phyloP scores from a whole-genome alignment of 2,329 filamentous ascomycete genomes.

The Rhynchosporium secalis region DNA sequence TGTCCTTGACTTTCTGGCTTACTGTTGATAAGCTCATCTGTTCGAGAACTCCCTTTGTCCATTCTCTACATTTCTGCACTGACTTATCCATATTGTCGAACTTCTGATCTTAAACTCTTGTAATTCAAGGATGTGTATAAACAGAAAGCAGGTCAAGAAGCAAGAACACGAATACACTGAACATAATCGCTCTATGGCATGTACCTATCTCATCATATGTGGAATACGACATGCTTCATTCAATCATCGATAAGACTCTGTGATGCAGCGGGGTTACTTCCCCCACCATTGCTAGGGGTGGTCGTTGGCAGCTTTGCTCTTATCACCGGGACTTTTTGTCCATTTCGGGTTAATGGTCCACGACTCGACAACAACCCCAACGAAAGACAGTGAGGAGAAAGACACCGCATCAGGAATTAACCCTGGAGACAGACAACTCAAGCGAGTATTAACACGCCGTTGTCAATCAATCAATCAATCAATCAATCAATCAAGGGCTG shows the following conservation, averaged over 20 bases:
- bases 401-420: conserved; percentile 28
- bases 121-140: too few species aligned
- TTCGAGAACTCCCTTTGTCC: conserved; percentile 17
- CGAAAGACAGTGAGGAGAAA: conserved; percentile 19
- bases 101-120: not conserved
- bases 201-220: conserved; percentile 20
- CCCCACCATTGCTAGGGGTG: conserved; percentile 23
- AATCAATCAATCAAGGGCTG: too few species aligned
- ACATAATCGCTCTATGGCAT: not conserved
- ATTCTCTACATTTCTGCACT: conserved; percentile 21
- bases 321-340: conserved; percentile 36
- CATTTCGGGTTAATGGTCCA: conserved; percentile 32
- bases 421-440: conserved; percentile 8
- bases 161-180: not conserved
- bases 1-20: conserved; percentile 18
- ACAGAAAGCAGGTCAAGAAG: conserved; percentile 3
- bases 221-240: conserved; percentile 7
- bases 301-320: conserved; percentile 22
- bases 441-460: not conserved
- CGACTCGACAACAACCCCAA: conserved; percentile 13
- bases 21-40: conserved; percentile 18
- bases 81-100: conserved; percentile 24
- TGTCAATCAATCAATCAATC: too few species aligned
- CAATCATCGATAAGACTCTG: conserved; percentile 19
- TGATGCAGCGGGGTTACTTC: conserved; percentile 19